Evolutionary conservation across 768 basidiomycete species (phyloP).

Genomic region (Tylopilus felleus): DNA sequence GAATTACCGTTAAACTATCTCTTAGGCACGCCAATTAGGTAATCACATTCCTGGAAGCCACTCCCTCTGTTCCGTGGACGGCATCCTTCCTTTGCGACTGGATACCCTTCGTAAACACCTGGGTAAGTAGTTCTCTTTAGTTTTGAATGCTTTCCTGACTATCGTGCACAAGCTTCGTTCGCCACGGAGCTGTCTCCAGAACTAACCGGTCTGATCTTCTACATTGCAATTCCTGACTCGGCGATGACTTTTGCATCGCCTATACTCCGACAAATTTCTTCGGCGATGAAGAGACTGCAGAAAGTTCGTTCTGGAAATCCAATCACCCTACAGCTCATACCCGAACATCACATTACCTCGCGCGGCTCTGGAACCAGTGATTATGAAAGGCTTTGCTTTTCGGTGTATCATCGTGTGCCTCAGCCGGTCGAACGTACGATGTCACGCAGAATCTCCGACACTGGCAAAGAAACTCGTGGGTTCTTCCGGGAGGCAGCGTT

Average conservation of each 20-base stretch:
- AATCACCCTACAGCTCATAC: slow-evolving; percentile 70
- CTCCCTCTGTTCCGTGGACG: slow-evolving; percentile 44
- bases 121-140: slow-evolving; percentile 34
- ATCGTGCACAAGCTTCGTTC: slow-evolving; percentile 43
- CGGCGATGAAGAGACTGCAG: slow-evolving; percentile 54
- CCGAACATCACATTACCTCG: slow-evolving; percentile 55
- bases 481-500: slow-evolving; percentile 67
- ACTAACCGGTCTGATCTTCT: slow-evolving; percentile 53
- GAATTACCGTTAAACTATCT: slow-evolving; percentile 8
- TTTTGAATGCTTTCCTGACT: not conserved
- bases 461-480: slow-evolving; percentile 38
- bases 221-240: slow-evolving; percentile 60
- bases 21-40: slow-evolving; percentile 62
- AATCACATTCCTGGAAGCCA: slow-evolving; percentile 51
- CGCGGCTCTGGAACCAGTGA: slow-evolving; percentile 19
- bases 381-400: slow-evolving; percentile 53
- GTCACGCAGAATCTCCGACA: slow-evolving; percentile 48
- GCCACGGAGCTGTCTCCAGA: slow-evolving; percentile 40
- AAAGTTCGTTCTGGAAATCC: slow-evolving; percentile 46
- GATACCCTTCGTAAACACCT: slow-evolving; percentile 71
- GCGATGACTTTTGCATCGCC: slow-evolving; percentile 64
- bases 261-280: slow-evolving; percentile 65
- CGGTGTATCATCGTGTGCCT: slow-evolving; percentile 70
- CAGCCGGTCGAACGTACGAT: slow-evolving; percentile 58
- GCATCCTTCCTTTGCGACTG: slow-evolving; percentile 60